These are phyloP conservation scores for Neurospora sp. DNA, from an alignment of 495 filamentous ascomycete species.

Conservation along the genomic window DNA sequence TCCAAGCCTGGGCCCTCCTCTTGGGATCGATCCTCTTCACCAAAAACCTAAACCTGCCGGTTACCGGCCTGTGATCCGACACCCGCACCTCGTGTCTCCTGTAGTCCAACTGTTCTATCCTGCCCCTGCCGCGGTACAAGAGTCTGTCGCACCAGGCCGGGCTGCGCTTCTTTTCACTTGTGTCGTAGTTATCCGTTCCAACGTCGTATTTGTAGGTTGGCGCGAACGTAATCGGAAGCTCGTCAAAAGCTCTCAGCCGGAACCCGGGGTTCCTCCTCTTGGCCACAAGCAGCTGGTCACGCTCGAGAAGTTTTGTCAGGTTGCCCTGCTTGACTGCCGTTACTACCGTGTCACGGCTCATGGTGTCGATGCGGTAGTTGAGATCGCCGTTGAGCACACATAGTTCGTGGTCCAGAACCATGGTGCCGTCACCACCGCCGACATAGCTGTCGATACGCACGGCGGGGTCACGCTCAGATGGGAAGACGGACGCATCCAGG, in stretches of 20 bases:
- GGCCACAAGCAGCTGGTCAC: slow-evolving; percentile 85
- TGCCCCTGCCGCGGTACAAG: slow-evolving; percentile 63
- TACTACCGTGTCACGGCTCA: slow-evolving; percentile 84
- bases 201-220: slow-evolving; percentile 99
- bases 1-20: slow-evolving; percentile 55
- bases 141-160: slow-evolving; percentile 96
- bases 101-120: slow-evolving; percentile 82
- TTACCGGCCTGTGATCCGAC: slow-evolving; percentile 90
- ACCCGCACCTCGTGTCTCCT: slow-evolving; percentile 77
- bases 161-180: slow-evolving; percentile 87
- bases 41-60: slow-evolving; percentile 66
- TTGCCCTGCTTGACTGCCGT: slow-evolving; percentile 70
- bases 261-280: slow-evolving; percentile 81
- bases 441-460: slow-evolving; percentile 66
- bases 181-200: slow-evolving; percentile 86
- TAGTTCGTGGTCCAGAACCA: slow-evolving; percentile 95
- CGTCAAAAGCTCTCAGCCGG: slow-evolving; percentile 73
- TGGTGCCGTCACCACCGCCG: slow-evolving; percentile 84
- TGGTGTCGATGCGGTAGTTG: slow-evolving; percentile 98
- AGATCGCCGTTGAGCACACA: slow-evolving; percentile 94
- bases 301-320: slow-evolving; percentile 79
- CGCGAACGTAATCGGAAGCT: slow-evolving; percentile 78
- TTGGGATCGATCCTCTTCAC: slow-evolving; percentile 68
- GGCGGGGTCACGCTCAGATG: slow-evolving; percentile 49
- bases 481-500: slow-evolving; percentile 65